Evolutionary conservation across 805 yeast species (phyloP), one percentile per base, ranked within the genome.

Genomic region (Saturnispora galanensis): DNA sequence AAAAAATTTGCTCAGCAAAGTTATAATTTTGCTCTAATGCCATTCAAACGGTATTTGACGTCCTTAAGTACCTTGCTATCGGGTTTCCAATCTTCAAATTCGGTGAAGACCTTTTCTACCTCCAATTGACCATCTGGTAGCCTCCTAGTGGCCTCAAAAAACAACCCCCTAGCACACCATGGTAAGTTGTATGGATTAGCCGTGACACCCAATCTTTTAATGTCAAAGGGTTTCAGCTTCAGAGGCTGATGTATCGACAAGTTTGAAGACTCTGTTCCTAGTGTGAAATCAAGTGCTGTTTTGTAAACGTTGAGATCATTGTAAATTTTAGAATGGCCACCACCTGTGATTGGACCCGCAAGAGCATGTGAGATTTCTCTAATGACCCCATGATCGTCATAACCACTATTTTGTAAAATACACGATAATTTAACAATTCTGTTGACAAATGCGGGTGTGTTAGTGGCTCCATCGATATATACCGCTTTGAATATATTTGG

Each of bases 321-420:
- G 62, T 90, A 90, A 26, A 93, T 79, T 50, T 75, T 81, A 0
- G 97, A 88, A 60, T 90, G 98, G 0, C 98, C 98, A 7, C 93
- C 89, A 3, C 97, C 96, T 0, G 96, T 90, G 43, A 93, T 67
- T 1, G 96, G 84, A 0, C 98, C 98, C 0, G 94, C 93, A 50
- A 84, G 62, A 0, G 85, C 72, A 35, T 70, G 73, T 45, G 96
- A 85, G 36, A 90, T 72, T 58, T 93, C 97, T 50, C 81, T 81
- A 16, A 90, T 69, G 11, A 93, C 83, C 17, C 88, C 93, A 58
- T 86, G 90, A 57, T 90, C 98, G 40, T 81, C 76, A 41, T 68
- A 73, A 0, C 97, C 97, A 39, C 78, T 53, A 58, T 90, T 87
- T 45, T 83, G 76, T 38, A 89, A 63, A 43, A 76, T 77, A 46